Base-by-base conservation (phyloP, 768 basidiomycete genomes). In the Leccinum subgranulosum region DNA sequence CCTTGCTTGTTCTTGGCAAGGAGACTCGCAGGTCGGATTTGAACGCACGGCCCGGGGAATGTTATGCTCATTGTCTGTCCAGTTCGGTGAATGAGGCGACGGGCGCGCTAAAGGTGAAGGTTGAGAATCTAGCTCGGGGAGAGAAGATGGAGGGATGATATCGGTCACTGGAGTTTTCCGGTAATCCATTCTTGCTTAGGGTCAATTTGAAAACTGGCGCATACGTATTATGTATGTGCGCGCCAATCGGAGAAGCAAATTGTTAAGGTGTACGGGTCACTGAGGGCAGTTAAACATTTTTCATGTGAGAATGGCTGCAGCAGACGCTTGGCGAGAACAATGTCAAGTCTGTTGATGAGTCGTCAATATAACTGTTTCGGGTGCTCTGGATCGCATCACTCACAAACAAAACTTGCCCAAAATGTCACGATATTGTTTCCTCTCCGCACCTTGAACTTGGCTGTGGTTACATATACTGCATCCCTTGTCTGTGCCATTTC, bases 401-500 rank as follows among this genome's bases (percentile, higher is more conserved):
- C 56, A 74, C 6, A 66, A 64, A 15, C 69, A 67, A 7, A 43
- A 56, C 9, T 3, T 87, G 85, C 61, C 84, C 85, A 6, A 74
- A 87, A 46, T 87, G 86, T 62, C 23, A 23, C 23, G 23, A 81
- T 56, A 61, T 5, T 1, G 54, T 71, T 8, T 78, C 10, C 64
- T 76, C 19, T 81, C 85, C 1, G 62, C 84, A 25, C 73, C 75
- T 23, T 23, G 23, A 47, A 15, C 74, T 91, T 1, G 72, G 69
- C 3, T 92, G 90, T 58, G 83, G 86, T 0, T 89, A 92, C 64
- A 58, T 62, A 0, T 90, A 84, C 77, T 92, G 91, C 64, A 76
- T 78, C 17, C 65, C 75, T 0, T 92, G 91, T 58, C 64, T 92
- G 12, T 64, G 71, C 12, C 74, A 76, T 53, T 88, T 88, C 62